Evolutionary conservation across 2,329 filamentous ascomycete species (phyloP).

Genomic region (Lachnum nothofagi): DNA sequence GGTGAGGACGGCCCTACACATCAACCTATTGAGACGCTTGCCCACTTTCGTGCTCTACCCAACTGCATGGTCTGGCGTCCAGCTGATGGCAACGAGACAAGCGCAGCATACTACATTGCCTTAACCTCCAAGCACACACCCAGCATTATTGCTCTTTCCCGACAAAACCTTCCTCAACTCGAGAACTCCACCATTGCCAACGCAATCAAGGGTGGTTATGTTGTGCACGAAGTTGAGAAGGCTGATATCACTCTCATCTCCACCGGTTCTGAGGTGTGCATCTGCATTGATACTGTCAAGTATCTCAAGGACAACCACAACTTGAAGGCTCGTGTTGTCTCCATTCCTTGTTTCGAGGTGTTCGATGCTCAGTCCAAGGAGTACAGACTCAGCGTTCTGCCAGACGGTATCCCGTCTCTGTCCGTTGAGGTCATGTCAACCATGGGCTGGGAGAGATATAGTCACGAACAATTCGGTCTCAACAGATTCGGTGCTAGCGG

Average conservation of each 20-base stretch:
- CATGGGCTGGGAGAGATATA: conserved; percentile 97
- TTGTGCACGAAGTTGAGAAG: conserved; percentile 75
- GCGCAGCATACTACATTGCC: conserved; percentile 93
- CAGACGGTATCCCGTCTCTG: conserved; percentile 87
- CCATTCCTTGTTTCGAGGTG: conserved; percentile 93
- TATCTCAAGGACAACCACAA: conserved; percentile 82
- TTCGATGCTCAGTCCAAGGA: conserved; percentile 93
- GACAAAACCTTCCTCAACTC: conserved; percentile 97
- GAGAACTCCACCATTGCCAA: conserved; percentile 88
- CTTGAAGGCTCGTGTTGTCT: conserved; percentile 85
- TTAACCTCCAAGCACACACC: conserved; percentile 86
- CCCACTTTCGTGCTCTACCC: conserved; percentile 96
- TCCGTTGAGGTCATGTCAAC: conserved; percentile 97
- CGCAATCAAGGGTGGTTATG: conserved; percentile 92
- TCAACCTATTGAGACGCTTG: conserved; percentile 96
- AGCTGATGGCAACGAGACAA: conserved; percentile 96
- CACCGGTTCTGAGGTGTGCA: conserved; percentile 91
- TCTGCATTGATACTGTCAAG: conserved; percentile 90
- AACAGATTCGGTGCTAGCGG: conserved; percentile 98
- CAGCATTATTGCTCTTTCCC: conserved; percentile 87
- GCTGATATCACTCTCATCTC: conserved; percentile 86
- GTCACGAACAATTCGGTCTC: conserved; percentile 98
- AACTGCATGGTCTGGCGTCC: conserved; percentile 99
- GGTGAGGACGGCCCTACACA: conserved; percentile 98
- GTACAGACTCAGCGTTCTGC: conserved; percentile 87